Evolutionary conservation across 164 flowering plant species (phyloP), one percentile per base, ranked within the genome.

Genomic region (Kalanchoe fedtschenkoi): DNA sequence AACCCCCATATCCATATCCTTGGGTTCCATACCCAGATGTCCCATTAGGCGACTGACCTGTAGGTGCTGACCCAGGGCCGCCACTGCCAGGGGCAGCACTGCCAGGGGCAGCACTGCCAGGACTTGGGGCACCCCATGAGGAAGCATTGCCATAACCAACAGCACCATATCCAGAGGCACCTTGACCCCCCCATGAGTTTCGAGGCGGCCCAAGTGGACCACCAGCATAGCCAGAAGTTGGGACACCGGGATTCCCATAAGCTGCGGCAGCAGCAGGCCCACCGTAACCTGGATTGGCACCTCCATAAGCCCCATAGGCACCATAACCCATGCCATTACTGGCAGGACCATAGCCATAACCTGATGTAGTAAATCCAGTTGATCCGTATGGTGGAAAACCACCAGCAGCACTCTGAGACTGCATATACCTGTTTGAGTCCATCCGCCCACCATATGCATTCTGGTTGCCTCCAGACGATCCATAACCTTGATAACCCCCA

Each of bases 21-120:
- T 79, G 87, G 77, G 75, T 81, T 5, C 89, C 95, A 80, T 82
- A 91, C 6, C 88, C 86, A 70, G 86, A 57, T 39, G 77, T 82
- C 34, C 84, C 92, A 73, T 83, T 73, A n/a, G 91, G 88, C 47
- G 98, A 86, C 60, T 87, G 98, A 46, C 96, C 87, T 43, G 81
- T 56, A 29, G 82, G 73, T 19, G 71, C 89, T 21, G 87, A 70
- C 56, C 68, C 80, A 64, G 75, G 70, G 17, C 80, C 83, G 67
- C 78, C 54, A 47, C 51, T 16, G 5, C 82, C 89, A 63, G 69
- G 43, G 51, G 71, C 78, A 38, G 70, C n/a, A n/a, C n/a, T n/a
- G n/a, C 81, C 88, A 62, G 68, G 37, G 42, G 70, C 78, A 38
- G 70, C 70, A 64, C 75, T 76, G 46, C 79, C 75, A 34, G 62